Evolutionary conservation across 2,329 filamentous ascomycete genomes (phyloP).

Genomic region (Orbilia brochopaga): DNA sequence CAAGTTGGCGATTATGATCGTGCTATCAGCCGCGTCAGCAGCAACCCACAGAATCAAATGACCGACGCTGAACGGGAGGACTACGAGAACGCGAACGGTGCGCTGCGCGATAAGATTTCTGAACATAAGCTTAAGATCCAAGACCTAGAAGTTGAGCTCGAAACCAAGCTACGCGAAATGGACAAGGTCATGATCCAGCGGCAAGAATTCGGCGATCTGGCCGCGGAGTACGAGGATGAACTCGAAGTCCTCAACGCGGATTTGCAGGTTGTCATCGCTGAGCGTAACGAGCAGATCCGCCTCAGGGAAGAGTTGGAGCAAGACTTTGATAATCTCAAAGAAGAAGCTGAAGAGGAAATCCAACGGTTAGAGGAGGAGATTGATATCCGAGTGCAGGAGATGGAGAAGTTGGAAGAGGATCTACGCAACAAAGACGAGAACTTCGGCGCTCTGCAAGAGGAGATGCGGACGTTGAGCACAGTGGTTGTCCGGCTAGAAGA

Average conservation of each 20-base stretch:
- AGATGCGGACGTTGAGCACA: constrained; percentile 91
- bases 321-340: constrained; percentile 68
- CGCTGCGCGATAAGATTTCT: constrained; percentile 84
- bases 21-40: constrained; percentile 76
- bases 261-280: constrained; percentile 68
- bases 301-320: constrained; percentile 65
- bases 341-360: constrained; percentile 71
- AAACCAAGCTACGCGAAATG: constrained; percentile 79
- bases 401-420: constrained; percentile 65
- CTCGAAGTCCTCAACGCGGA: constrained; percentile 80
- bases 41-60: constrained; percentile 63
- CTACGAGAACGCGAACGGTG: constrained; percentile 80
- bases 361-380: constrained; percentile 71
- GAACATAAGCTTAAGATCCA: constrained; percentile 87
- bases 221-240: constrained; percentile 75
- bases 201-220: constrained; percentile 65
- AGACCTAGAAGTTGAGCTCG: constrained; percentile 80
- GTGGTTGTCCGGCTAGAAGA: constrained; percentile 86
- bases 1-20: constrained; percentile 72
- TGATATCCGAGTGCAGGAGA: constrained; percentile 62
- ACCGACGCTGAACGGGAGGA: constrained; percentile 83
- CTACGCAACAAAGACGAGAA: constrained; percentile 73
- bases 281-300: constrained; percentile 83
- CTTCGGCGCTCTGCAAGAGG: constrained; percentile 86
- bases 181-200: constrained; percentile 62